phyloP scores from a whole-genome alignment of 148 eudicot species.

The Limonium bicolor region DNA sequence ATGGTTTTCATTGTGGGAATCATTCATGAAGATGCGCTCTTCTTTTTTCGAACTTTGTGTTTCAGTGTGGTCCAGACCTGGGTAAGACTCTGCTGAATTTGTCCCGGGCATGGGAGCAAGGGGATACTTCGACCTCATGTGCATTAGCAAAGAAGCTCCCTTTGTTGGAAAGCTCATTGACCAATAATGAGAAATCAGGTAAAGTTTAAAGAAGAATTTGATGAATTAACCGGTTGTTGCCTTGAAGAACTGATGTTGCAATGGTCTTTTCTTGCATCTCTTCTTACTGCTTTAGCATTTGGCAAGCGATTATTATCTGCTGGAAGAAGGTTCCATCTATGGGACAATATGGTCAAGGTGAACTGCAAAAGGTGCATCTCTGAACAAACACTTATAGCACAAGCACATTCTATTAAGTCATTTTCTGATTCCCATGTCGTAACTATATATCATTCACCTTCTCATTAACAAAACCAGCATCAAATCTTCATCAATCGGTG shows the following conservation, averaged over 20 bases:
- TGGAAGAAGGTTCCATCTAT: constrained; percentile 88
- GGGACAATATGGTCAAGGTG: constrained; percentile 98
- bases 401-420: too few species aligned
- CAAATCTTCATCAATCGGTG: too few species aligned
- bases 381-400: too few species aligned
- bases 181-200: constrained; percentile 54
- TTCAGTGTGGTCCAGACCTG: constrained; percentile 79
- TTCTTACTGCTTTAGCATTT: constrained; percentile 36
- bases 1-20: not conserved
- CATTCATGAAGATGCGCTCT: too few species aligned
- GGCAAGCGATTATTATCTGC: constrained; percentile 80
- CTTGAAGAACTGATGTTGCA: not conserved
- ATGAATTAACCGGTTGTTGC: not conserved
- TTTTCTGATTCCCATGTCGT: too few species aligned
- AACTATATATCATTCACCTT: too few species aligned
- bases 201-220: constrained; percentile 7
- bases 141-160: constrained; percentile 57
- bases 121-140: constrained; percentile 64
- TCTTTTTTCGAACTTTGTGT: not conserved
- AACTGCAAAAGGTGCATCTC: constrained; percentile 73
- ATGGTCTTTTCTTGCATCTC: constrained; percentile 2
- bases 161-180: constrained; percentile 24
- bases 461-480: too few species aligned
- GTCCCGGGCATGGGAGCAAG: constrained; percentile 82
- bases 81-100: constrained; percentile 66